A percentile compares a stretch with the other conserved stretches of the same genome.
Conservation (phyloP, 306 rosid species). For the Rosa lucieae region DNA sequence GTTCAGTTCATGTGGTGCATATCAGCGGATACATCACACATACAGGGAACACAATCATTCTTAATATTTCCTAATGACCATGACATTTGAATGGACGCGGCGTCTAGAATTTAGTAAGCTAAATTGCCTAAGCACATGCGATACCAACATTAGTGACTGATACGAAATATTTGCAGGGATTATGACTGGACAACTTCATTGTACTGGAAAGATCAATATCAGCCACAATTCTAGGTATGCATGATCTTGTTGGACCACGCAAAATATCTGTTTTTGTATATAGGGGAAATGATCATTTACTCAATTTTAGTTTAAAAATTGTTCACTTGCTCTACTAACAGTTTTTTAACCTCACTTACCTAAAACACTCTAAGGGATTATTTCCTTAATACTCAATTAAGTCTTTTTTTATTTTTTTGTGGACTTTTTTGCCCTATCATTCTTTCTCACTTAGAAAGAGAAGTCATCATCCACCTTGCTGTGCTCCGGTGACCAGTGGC, state of each 20-base stretch:
- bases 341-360: no score
- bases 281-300: no score
- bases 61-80: neutral
- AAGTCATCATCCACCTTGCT: no score
- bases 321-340: no score
- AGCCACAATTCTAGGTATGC: neutral
- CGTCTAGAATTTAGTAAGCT: neutral
- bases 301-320: no score
- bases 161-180: neutral
- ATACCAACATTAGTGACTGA: neutral
- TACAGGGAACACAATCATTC: neutral
- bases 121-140: neutral
- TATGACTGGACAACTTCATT: neutral
- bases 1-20: neutral
- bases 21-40: neutral
- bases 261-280: neutral
- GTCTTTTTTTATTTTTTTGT: no score
- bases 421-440: no score
- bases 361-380: no score
- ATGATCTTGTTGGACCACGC: neutral
- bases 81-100: constrained; percentile 8
- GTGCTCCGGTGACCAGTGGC: no score
- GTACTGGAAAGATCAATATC: neutral
- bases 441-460: no score
- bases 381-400: no score